Conservation (phyloP, 306 rosid species). For the Cucurbita moschata region DNA sequence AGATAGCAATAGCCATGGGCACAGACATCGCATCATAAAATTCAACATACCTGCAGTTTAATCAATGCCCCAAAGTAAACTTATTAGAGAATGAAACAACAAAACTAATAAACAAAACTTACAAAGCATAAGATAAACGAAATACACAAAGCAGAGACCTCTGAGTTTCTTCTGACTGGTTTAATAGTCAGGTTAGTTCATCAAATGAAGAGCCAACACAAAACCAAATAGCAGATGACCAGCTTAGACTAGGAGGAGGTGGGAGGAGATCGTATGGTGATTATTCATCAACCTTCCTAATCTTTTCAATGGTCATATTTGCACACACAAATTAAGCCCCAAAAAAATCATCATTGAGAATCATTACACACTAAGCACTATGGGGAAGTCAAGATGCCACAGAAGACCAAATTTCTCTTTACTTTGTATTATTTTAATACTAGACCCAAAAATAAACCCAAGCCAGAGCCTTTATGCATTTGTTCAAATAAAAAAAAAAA, state of each 20-base stretch:
- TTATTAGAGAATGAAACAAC: slow-evolving; percentile 23
- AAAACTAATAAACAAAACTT: slow-evolving; percentile 37
- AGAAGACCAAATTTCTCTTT: background rate
- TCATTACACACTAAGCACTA: background rate
- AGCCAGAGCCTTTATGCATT: background rate
- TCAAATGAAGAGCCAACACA: background rate
- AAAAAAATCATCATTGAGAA: background rate
- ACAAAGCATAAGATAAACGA: slow-evolving; percentile 72
- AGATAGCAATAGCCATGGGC: slow-evolving; percentile 98
- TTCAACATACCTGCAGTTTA: slow-evolving; percentile 91
- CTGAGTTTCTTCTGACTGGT: slow-evolving; percentile 73
- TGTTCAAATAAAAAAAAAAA: background rate
- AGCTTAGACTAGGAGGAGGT: background rate
- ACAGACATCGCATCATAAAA: slow-evolving; percentile 96
- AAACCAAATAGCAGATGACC: background rate
- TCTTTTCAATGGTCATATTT: background rate
- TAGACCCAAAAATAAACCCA: background rate
- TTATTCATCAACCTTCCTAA: background rate
- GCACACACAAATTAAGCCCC: background rate
- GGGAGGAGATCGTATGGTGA: background rate
- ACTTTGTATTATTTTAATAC: background rate
- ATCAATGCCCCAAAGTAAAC: slow-evolving; percentile 33
- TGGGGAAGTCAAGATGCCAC: background rate
- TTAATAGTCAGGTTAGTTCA: slow-evolving; percentile 30
- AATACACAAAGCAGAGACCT: slow-evolving; percentile 75